Evolutionary conservation across 2,329 filamentous ascomycete genomes (phyloP), one percentile per base, ranked within the genome.

Genomic region (Hymenoscyphus occultus): DNA sequence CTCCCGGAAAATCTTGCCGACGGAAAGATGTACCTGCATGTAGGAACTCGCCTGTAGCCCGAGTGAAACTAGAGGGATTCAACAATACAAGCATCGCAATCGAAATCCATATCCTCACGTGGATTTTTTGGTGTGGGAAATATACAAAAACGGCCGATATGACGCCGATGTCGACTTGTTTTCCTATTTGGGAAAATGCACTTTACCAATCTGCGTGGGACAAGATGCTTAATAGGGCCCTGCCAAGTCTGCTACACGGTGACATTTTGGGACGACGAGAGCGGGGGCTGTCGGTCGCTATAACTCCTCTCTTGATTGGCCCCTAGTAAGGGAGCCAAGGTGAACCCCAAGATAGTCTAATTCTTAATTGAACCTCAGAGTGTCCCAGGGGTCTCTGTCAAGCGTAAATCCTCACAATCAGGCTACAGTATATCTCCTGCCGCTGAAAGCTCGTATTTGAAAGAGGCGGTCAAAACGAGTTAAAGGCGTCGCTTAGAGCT

Each of bases 61-160:
- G 45, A 51, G 45, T 51, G 45, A 51, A 51, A 51, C 45, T 12
- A 51, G 22, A 51, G 45, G 45, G 45, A 51, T 28, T 51, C 45
- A 19, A 51, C 7, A 22, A 10, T n/a, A 22, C 45, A 22, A 51
- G 19, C 45, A 45, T 45, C 42, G 42, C 45, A 51, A 51, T 51
- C 22, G n/a, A 51, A 51, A n/a, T 12, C 22, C n/a, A 10, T 22
- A 28, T 19, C 45, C 22, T 19, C n/a, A 28, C n/a, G n/a, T 28
- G 45, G n/a, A 10, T n/a, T 51, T 22, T 9, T 2, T 12, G 12
- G 45, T 22, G 12, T 51, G n/a, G 22, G 22, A 19, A 51, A 51
- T 51, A 19, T 22, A 51, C 22, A n/a, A 51, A 51, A 51, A 51
- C 19, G n/a, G 22, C 45, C 45, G 45, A 51, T 51, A 19, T 22